phyloP scores from a whole-genome alignment of 2,329 filamentous ascomycete genomes.

The Fusarium austroafricanum region DNA sequence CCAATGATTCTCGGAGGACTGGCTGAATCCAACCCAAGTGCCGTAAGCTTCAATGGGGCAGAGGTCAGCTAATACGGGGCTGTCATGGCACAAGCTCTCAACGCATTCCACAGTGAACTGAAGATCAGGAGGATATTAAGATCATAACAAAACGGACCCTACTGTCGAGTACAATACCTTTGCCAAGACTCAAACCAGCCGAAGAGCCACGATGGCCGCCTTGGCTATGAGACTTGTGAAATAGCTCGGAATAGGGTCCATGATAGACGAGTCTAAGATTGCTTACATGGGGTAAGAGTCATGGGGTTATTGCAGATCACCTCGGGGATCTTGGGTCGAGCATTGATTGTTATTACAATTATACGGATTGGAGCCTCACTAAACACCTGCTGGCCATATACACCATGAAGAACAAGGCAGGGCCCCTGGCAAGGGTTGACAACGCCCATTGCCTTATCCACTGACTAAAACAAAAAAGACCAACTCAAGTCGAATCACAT shows the following conservation, averaged over 20 bases:
- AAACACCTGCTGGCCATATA: neutral
- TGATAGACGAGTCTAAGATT: conserved; percentile 11
- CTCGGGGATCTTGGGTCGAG: conserved; percentile 15
- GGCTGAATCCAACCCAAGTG: conserved; percentile 4
- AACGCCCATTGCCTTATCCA: conserved; percentile 15
- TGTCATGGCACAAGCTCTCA: conserved; percentile 3
- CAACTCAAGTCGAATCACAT: conserved; percentile 29
- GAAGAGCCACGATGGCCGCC: neutral
- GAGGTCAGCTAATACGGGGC: conserved; percentile 7
- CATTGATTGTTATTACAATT: conserved; percentile 10
- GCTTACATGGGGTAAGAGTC: conserved; percentile 13
- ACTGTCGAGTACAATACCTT: neutral
- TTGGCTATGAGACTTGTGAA: conserved; percentile 7
- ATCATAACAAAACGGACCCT: conserved; percentile 9
- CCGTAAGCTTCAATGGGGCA: neutral
- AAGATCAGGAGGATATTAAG: conserved; percentile 19
- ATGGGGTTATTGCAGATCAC: conserved; percentile 24
- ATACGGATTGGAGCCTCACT: conserved; percentile 14
- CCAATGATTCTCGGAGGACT: conserved; percentile 8
- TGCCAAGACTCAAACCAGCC: conserved; percentile 17
- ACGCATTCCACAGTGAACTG: conserved; percentile 32
- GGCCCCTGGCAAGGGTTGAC: conserved; percentile 14
- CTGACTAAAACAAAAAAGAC: conserved; percentile 27
- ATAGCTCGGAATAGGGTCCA: conserved; percentile 8
- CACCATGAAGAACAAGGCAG: conserved; percentile 1